Evolutionary conservation across 108 stramenopile genomes (phyloP), one percentile per base, ranked within the genome.

Genomic region (Cyclostephanos invisitatus): DNA sequence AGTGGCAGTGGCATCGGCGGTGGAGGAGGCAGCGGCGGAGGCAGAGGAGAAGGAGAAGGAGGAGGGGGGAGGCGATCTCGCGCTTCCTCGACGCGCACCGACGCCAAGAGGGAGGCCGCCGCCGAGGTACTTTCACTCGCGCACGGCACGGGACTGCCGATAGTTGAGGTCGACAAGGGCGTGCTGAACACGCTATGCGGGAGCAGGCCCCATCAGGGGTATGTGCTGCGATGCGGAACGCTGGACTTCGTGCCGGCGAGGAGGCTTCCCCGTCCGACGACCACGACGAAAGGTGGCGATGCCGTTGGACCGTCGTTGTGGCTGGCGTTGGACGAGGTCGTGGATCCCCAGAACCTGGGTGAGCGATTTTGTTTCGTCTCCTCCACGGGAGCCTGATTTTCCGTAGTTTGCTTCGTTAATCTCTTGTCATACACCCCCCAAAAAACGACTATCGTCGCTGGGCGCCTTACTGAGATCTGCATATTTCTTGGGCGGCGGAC

Each of bases 161-260:
- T 94, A 20, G 85, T 85, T 0, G 59, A 80, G 55, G 86, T 90
- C 14, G 95, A 96, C 58, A 94, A 94, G 83, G 95, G 92, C 42
- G 80, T 91, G 0, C 64, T 97, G 42, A 97, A 97, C 67, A 78
- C 90, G 20, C 58, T 97, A 2, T 86, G 85, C 32, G 85, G 86
- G 7, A 93, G 92, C 83, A 86, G 94, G 29, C 95, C 96, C 12
- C 96, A 97, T 89, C 96, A 97, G 75, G 95, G 95, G 18, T 89
- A 82, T 65, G 90, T 96, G 4, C 65, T 97, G 40, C 67, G 96
- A 64, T 93, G 92, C 58, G 86, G 89, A 1, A 72, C 75, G 25
- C 71, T 95, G 36, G 63, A 73, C n/a, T 95, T 97, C 70, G 85
- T 84, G 37, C 64, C 78, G 8, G 32, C 88, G 44, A 73, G 78